Evolutionary conservation across 2,329 filamentous ascomycete genomes (phyloP), one percentile per base, ranked within the genome.

Genomic region (Elsinoe necatrix): DNA sequence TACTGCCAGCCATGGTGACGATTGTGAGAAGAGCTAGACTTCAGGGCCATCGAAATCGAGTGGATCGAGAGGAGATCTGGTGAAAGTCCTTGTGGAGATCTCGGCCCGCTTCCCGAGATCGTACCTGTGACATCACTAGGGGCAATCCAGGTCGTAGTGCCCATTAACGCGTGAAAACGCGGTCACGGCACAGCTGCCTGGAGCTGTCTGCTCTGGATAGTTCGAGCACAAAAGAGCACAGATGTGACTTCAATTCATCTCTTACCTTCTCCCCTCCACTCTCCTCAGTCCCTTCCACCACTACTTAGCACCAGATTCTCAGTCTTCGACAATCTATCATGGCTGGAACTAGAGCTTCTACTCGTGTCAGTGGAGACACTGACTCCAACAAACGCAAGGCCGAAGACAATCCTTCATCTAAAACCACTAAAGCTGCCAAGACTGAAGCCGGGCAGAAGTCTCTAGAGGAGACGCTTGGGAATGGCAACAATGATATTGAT

Each of bases 361-460:
- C 64, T 6, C 64, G 65, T 43, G 18, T 60, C 14, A 60, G 61
- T 29, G 59, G 60, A 42, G 55, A 57, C 35, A 29, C 20, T 25
- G 12, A 66, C 59, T 55, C 63, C 63, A 64, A 58, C 41, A 66
- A 71, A 65, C 60, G 65, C 61, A 63, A 68, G 58, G 59, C 69
- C 21, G 69, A 73, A 43, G 60, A 58, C 42, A 58, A 58, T 41
- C 60, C 63, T 4, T 68, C 72, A 1, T 51, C 39, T 9, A 60
- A 57, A 14, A 69, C 72, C 21, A 61, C 71, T 43, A 61, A 71
- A 11, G 76, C 77, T 63, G 72, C 72, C 21, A 66, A 68, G n/a
- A 73, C 71, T 61, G 57, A 64, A 14, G 75, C 73, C 61, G 72
- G 73, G 58, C 79, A 82, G 63, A 74, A 74, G 61, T 79, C 76